Evolutionary conservation across 176 grass and related monocot species (phyloP).

Genomic region (Musa troglodytarum): DNA sequence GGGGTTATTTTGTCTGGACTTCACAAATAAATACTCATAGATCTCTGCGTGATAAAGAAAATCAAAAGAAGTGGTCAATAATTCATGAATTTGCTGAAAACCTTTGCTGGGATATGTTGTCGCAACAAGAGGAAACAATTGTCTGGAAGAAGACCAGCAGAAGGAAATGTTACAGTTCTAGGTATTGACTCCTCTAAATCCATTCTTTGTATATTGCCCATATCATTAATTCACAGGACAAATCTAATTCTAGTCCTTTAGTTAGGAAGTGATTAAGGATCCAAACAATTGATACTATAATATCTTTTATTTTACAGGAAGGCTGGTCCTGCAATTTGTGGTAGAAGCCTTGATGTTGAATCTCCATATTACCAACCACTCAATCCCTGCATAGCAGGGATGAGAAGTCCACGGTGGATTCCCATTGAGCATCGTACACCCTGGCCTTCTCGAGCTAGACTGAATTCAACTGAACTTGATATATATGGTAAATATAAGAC

Average conservation of each 20-base stretch:
- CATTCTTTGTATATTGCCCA: background rate
- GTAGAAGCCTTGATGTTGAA: constrained; percentile 66
- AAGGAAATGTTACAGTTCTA: constrained; percentile 65
- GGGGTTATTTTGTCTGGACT: constrained; percentile 98
- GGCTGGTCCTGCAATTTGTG: constrained; percentile 58
- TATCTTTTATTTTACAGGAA: constrained; percentile 46
- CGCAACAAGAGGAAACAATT: constrained; percentile 97
- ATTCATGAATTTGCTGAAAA: constrained; percentile 56
- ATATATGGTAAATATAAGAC: constrained; percentile 50
- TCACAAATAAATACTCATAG: constrained; percentile 80
- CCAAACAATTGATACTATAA: background rate
- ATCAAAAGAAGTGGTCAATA: constrained; percentile 77
- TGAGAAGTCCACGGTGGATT: constrained; percentile 76
- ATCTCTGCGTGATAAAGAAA: constrained; percentile 83
- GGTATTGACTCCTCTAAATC: constrained; percentile 31
- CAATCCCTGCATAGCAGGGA: constrained; percentile 88
- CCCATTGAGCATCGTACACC: constrained; percentile 65
- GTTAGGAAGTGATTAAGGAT: background rate
- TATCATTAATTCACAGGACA: background rate
- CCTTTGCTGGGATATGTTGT: constrained; percentile 92
- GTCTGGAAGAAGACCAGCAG: constrained; percentile 92
- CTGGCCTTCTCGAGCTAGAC: constrained; percentile 70
- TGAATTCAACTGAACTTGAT: constrained; percentile 80
- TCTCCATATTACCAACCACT: constrained; percentile 73
- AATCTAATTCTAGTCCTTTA: background rate